Conservation (phyloP, 1,139 yeast genomes). For the Wickerhamomyces sp. region DNA sequence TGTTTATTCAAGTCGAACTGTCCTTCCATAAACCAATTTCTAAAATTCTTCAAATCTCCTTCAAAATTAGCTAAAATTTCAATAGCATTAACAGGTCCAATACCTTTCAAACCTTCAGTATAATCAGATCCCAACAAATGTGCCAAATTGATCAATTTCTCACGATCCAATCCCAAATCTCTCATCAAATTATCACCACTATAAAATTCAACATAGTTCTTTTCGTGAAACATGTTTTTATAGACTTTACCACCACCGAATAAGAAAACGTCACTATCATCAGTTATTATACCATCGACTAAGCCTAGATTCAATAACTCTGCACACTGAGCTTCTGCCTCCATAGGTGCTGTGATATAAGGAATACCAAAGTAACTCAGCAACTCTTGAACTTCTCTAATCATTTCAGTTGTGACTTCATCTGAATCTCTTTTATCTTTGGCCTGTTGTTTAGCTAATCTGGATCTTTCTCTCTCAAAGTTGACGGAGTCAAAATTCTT, state of each 20-base stretch:
- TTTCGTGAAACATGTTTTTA: conserved; percentile 92
- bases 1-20: conserved; percentile 33
- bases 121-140: conserved; percentile 88
- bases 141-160: conserved; percentile 71
- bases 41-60: conserved; percentile 40
- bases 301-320: conserved; percentile 57
- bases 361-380: conserved; percentile 89
- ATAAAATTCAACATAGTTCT: conserved; percentile 88
- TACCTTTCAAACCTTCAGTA: conserved; percentile 84
- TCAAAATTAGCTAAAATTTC: conserved; percentile 86
- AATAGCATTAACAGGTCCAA: conserved; percentile 91
- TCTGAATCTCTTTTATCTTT: conserved; percentile 84
- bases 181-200: conserved; percentile 51
- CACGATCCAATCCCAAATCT: conserved; percentile 61
- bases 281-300: conserved; percentile 95
- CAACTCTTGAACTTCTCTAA: conserved; percentile 84
- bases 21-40: conserved; percentile 46
- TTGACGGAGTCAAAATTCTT: conserved; percentile 7
- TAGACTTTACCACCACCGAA: conserved; percentile 87
- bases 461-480: no score
- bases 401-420: conserved; percentile 83
- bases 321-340: conserved; percentile 98
- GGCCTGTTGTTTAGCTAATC: conserved; percentile 37
- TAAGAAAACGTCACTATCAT: conserved; percentile 93
- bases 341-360: conserved; percentile 92